Evolutionary conservation across 2,329 filamentous ascomycete species (phyloP), one percentile per base, ranked within the genome.

Genomic region (Microcyclosporella mali): DNA sequence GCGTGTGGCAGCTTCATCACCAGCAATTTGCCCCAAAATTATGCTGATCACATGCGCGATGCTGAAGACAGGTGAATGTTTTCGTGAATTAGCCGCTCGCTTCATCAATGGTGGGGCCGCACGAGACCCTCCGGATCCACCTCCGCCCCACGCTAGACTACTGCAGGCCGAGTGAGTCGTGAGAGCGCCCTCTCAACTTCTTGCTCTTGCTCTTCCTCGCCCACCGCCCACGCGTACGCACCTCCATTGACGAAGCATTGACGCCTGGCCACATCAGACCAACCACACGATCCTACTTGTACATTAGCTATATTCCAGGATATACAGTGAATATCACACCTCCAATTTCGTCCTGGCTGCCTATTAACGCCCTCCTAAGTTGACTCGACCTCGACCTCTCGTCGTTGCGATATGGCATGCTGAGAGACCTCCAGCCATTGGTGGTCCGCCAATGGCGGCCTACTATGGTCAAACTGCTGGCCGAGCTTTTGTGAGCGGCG

Each of bases 371-470:
- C 37, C 33, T 27, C 12, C 34, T 31, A 15, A 19, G 17, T 19
- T 42, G 17, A 25, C 21, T 25, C 21, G 21, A 25, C 21, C 21
- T 25, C 21, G 21, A 25, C 21, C 21, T 25, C 17, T 28, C 25
- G 28, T 7, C 35, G n/a, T 16, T 28, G 33, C 36, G 33, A 39
- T 32, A 60, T 60, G 57, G 48, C 43, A 58, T 61, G 56, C 53
- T 61, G 50, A 55, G 46, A 40, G 37, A 45, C 39, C 30, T 28
- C 41, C 40, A 45, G 53, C 50, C 55, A 55, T 56, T 56, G 58
- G 51, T 57, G 56, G 58, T 51, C 51, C 56, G 59, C 60, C 60
- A 42, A 63, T 63, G 60, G 60, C 60, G 52, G 57, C 54, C 47
- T 54, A 43, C 27, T 48, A 46, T 46, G 52, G 50, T 33, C 46